Percentiles rank a stretch among this genome's conserved stretches.
These are phyloP conservation scores for Arctium minus DNA, from an alignment of 129 eudicot genomes.

Conservation along the genomic window DNA sequence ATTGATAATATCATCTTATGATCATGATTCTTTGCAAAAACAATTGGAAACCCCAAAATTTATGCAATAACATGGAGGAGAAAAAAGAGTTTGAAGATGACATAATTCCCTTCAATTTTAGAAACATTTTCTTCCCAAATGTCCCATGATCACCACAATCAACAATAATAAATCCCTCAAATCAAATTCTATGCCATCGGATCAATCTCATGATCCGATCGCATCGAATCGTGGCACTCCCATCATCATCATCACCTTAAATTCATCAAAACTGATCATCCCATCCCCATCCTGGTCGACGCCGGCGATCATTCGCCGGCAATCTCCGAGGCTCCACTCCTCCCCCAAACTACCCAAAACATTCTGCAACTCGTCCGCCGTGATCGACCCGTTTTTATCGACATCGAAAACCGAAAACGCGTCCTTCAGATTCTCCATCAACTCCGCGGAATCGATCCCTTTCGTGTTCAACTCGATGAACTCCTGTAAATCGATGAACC, in stretches of 20 bases:
- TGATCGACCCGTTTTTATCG: constrained; percentile 55
- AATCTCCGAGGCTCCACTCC: constrained; percentile 43
- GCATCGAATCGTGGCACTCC: constrained; percentile 40
- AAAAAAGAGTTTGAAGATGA: not conserved
- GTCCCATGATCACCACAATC: not conserved
- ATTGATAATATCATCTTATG: not conserved
- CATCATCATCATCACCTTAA: constrained; percentile 75
- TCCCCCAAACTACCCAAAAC: constrained; percentile 60
- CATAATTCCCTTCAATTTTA: not conserved
- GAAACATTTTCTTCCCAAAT: not conserved
- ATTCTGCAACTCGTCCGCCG: constrained; percentile 55
- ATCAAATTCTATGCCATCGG: not conserved
- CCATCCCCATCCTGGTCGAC: constrained; percentile 66
- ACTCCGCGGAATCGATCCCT: constrained; percentile 42
- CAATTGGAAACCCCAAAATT: not conserved
- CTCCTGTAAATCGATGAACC: constrained; percentile 53
- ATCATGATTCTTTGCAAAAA: not conserved
- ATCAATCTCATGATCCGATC: not conserved
- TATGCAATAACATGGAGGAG: not conserved
- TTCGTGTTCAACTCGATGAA: constrained; percentile 67
- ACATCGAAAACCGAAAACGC: constrained; percentile 59
- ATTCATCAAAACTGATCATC: constrained; percentile 61
- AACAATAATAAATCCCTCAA: not conserved
- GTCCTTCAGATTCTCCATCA: constrained; percentile 43
- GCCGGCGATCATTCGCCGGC: constrained; percentile 62